These are phyloP conservation scores for Magnaporthiopsis poae DNA, from an alignment of 2,329 filamentous ascomycete genomes.

Conservation along the genomic window DNA sequence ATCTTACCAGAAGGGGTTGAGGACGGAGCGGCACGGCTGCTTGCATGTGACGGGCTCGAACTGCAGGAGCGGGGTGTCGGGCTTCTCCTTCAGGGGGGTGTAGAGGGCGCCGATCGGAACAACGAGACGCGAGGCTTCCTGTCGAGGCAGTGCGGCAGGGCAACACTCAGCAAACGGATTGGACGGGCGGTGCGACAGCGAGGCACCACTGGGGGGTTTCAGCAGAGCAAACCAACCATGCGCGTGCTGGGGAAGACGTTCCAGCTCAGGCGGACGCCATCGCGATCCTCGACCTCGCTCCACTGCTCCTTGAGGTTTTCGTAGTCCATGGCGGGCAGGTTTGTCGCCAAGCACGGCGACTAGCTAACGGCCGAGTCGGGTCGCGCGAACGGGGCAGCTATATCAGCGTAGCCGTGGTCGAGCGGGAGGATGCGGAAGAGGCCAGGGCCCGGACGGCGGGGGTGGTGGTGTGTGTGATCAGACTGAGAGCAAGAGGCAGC, in stretches of 20 bases:
- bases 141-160: neutral
- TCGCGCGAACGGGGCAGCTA: neutral
- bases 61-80: slow-evolving; percentile 76
- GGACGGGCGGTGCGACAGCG: slow-evolving; percentile 13
- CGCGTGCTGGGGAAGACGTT: slow-evolving; percentile 97
- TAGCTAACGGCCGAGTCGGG: neutral
- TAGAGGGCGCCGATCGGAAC: slow-evolving; percentile 94
- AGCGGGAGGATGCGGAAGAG: neutral
- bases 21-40: slow-evolving; percentile 82
- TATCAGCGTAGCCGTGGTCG: too few relatives aligned
- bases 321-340: slow-evolving; percentile 61
- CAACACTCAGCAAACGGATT: slow-evolving; percentile 9
- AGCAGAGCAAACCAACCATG: slow-evolving; percentile 56
- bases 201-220: neutral
- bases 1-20: slow-evolving; percentile 91
- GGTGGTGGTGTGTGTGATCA: neutral
- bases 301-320: slow-evolving; percentile 90
- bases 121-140: slow-evolving; percentile 90
- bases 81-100: slow-evolving; percentile 90
- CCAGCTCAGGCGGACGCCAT: slow-evolving; percentile 94
- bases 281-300: slow-evolving; percentile 90
- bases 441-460: neutral
- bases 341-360: neutral
- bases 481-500: neutral
- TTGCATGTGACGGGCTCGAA: slow-evolving; percentile 98